A percentile compares a stretch with the other conserved stretches of the same genome.
These are phyloP conservation scores for Raffaelea arxii DNA, from an alignment of 2,329 filamentous ascomycete species.

Conservation along the genomic window DNA sequence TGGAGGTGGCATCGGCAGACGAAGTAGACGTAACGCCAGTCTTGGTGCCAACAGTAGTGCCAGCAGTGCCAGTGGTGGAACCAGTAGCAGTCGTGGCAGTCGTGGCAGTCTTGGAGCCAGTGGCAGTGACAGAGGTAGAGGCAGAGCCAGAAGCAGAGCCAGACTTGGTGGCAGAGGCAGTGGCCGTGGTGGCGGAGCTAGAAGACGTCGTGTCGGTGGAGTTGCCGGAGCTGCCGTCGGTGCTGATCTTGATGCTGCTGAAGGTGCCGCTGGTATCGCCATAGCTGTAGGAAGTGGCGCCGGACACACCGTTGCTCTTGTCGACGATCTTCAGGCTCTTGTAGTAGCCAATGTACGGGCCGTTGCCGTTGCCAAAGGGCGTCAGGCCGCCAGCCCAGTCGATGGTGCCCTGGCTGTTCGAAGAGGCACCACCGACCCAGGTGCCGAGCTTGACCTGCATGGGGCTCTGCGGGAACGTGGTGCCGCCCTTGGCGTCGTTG, in stretches of 20 bases:
- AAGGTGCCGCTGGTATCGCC: constrained; percentile 37
- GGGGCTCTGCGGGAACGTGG: constrained; percentile 59
- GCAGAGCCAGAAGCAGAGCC: constrained; percentile 4
- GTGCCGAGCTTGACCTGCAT: constrained; percentile 56
- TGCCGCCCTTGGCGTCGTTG: constrained; percentile 38
- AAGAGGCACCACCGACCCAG: constrained; percentile 40
- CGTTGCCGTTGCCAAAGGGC: constrained; percentile 39
- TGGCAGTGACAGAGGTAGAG: constrained; percentile 12
- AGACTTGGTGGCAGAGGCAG: constrained; percentile 17
- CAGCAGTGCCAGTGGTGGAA: background rate
- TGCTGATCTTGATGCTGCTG: constrained; percentile 41
- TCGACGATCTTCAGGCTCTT: constrained; percentile 44
- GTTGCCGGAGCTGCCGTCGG: constrained; percentile 18
- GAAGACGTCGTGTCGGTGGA: constrained; percentile 9
- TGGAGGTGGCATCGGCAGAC: background rate
- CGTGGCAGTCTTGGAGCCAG: background rate
- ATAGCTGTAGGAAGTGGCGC: constrained; percentile 43
- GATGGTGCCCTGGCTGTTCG: constrained; percentile 45
- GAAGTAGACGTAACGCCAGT: constrained; percentile 6
- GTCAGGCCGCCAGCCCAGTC: constrained; percentile 56
- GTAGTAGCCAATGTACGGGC: constrained; percentile 47
- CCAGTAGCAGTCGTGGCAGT: background rate
- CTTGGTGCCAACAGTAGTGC: no score
- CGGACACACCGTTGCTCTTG: constrained; percentile 39
- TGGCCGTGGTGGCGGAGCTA: constrained; percentile 13